These are phyloP conservation scores for Coemansia sp. DNA, from an alignment of 192 early-diverging fungal species.

Conservation along the genomic window DNA sequence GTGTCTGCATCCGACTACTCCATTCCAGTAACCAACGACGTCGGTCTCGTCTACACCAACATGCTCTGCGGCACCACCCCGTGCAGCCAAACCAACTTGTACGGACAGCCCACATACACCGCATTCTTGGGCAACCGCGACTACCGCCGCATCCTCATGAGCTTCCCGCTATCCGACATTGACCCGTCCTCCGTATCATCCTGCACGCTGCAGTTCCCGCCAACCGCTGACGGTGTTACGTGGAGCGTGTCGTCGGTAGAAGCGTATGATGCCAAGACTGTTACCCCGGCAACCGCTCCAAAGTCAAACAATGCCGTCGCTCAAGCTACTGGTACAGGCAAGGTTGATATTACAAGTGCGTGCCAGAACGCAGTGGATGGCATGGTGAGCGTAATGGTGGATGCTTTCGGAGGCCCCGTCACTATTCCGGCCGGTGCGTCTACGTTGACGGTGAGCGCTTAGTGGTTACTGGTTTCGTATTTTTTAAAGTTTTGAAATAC, in stretches of 20 bases:
- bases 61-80: constrained; percentile 18
- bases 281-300: background rate
- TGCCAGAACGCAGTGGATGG: background rate
- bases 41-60: constrained; percentile 27
- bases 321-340: background rate
- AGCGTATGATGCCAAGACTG: background rate
- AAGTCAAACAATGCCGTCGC: background rate
- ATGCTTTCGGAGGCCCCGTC: background rate
- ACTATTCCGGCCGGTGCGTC: background rate
- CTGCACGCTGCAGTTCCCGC: background rate
- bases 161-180: constrained; percentile 9
- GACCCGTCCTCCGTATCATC: background rate
- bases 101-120: constrained; percentile 18
- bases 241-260: background rate
- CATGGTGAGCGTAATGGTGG: background rate
- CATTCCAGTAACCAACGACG: constrained; percentile 27
- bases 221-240: background rate
- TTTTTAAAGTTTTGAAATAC: no score
- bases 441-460: background rate
- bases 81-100: constrained; percentile 26
- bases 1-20: background rate
- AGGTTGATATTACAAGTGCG: background rate
- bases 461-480: no score
- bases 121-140: constrained; percentile 35
- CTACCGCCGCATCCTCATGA: constrained; percentile 33